Base-by-base conservation (phyloP, 495 filamentous ascomycete genomes). In the Rusavskia elegans region DNA sequence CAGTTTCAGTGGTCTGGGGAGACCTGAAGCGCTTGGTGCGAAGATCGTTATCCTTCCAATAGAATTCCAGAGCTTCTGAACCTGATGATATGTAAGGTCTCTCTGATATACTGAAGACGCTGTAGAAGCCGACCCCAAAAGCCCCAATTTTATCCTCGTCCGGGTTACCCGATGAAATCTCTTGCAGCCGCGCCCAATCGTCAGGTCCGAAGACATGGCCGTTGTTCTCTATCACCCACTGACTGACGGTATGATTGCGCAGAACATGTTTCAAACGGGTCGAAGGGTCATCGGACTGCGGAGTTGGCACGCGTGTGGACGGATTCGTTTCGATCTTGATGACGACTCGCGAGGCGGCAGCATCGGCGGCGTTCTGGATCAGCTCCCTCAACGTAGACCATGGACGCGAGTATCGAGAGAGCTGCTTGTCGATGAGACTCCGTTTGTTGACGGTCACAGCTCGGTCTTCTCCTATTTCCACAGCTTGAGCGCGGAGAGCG, bases 91-190 rank as follows among this genome's bases (percentile, higher is more conserved):
- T 83, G 63, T 97, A 95, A 5, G 93, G 93, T 59, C 95, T 87
- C 62, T 99, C 93, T 62, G 89, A 96, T 61, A 97, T 92, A 55
- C 92, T 85, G 66, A 99, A 99, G 35, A 97, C 92, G 64, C 86
- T 92, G 71, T 99, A 99, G 66, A 99, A 97, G 3, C 93, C 93
- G 37, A 99, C 93, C 45, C 93, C 93, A 63, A 97, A 99, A 5
- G 93, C 93, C 19, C 93, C 93, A 59, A 99, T 97, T 70, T 99
- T 97, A 4, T 87, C 94, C 65, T 97, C 93, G 64, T 97, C 90
- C 0, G 93, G 93, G 61, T 99, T 99, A 13, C 93, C 93, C 66
- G 97, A 90, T 14, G 93, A 93, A 56, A 99, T 99, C 51, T 88
- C 81, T 71, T 97, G 97, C 60, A 99, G 62, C 52, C 93, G 76